These are phyloP conservation scores for Metahyphopichia silvanorum DNA, from an alignment of 805 yeast species.

Conservation along the genomic window DNA sequence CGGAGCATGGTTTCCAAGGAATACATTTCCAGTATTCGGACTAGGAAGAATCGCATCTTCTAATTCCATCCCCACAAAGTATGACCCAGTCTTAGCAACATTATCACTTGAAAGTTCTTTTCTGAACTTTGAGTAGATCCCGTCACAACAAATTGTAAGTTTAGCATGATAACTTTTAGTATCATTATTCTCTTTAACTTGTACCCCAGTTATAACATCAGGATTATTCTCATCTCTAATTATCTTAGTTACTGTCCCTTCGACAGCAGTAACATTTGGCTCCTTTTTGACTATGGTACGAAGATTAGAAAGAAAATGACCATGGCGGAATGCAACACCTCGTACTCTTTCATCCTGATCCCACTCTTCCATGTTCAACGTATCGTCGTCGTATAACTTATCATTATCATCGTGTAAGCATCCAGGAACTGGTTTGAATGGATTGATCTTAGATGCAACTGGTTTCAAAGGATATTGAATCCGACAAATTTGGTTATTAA, in stretches of 20 bases:
- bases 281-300: conserved; percentile 67
- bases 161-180: conserved; percentile 50
- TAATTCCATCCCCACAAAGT: conserved; percentile 82
- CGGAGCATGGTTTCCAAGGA: conserved; percentile 84
- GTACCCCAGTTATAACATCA: conserved; percentile 70
- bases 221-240: conserved; percentile 49
- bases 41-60: conserved; percentile 73
- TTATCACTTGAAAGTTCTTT: conserved; percentile 60
- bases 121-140: conserved; percentile 90
- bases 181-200: conserved; percentile 47
- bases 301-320: conserved; percentile 76
- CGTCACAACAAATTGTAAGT: conserved; percentile 82
- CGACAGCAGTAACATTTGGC: conserved; percentile 70
- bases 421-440: conserved; percentile 48
- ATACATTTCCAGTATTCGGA: conserved; percentile 82
- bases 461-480: conserved; percentile 71
- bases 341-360: conserved; percentile 54
- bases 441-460: conserved; percentile 37
- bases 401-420: conserved; percentile 61
- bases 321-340: conserved; percentile 94
- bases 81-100: conserved; percentile 70
- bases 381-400: conserved; percentile 44
- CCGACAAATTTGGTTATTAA: conserved; percentile 50
- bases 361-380: conserved; percentile 49
- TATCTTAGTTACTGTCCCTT: conserved; percentile 77